Evolutionary conservation across 257 asterid genomes (phyloP), one percentile per base, ranked within the genome.

Genomic region (Solanum pimpinellifolium): DNA sequence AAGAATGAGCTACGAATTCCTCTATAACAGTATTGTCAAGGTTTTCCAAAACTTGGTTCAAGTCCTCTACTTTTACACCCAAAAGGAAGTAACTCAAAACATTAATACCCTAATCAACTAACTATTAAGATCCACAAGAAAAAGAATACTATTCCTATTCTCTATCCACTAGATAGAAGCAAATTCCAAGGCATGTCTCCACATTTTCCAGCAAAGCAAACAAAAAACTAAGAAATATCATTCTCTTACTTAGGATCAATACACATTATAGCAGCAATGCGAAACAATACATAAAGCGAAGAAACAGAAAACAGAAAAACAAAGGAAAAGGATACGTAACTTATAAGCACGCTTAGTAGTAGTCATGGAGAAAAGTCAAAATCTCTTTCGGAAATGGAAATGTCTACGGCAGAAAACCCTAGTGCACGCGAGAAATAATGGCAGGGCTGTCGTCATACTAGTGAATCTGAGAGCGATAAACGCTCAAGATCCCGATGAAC

Each of bases 1-100:
- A 93, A 69, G 99, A 93, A 93, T 97, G 99, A 25, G 99, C 99
- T 89, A 97, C 99, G 87, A 97, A 97, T 92, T 97, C 99, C 99
- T 97, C 99, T 97, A 86, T 37, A 23, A 59, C 18, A 83, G 78
- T n/a, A 86, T 49, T 7, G 93, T 97, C 90, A 97, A 97, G 99
- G 98, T 83, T 69, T 88, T 74, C 91, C 87, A 89, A 81, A 80
- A 66, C 60, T 46, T 78, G 84, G 84, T 60, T 78, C 18, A 13
- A 81, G 44, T 49, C 23, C 69, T 49, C 37, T 81, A 81, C 46
- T 31, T 81, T 39, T 74, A n/a, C 20, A 80, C 65, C 68, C 68
- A 80, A 80, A 23, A 47, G 16, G 25, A 80, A 44, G 41, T 8
- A 78, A 78, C 84, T 78, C 84, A 47, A 27, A 74, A 47, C 25